Conservation (phyloP, 2,329 filamentous ascomycete species). For the Fusarium tupiense region DNA sequence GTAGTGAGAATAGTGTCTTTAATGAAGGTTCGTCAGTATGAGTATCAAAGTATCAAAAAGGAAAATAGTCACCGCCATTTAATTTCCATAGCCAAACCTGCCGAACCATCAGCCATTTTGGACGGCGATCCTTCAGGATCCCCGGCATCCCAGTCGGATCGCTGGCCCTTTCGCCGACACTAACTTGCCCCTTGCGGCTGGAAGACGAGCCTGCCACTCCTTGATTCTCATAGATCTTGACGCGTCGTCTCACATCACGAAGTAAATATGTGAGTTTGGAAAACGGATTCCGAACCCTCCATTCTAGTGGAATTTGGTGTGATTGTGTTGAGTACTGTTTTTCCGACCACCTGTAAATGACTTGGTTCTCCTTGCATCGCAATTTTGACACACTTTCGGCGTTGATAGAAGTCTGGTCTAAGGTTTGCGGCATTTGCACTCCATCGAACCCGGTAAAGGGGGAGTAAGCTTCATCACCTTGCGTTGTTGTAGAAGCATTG, state of each 20-base stretch:
- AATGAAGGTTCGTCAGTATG: too few relatives aligned
- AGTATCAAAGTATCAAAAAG: background rate
- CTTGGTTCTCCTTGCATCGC: background rate
- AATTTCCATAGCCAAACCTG: background rate
- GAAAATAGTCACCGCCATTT: background rate
- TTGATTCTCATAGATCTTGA: too few relatives aligned
- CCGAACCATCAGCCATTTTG: background rate
- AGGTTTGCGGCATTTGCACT: background rate
- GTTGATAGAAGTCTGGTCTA: background rate
- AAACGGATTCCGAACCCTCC: background rate
- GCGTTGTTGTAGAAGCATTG: rapidly evolving
- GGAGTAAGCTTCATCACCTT: rapidly evolving
- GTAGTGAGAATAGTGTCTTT: background rate
- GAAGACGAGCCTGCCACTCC: too few relatives aligned
- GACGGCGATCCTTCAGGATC: rapidly evolving
- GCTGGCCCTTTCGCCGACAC: rapidly evolving
- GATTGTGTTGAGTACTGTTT: rapidly evolving
- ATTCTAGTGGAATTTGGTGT: rapidly evolving
- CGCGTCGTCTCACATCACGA: rapidly evolving
- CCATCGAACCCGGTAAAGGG: rapidly evolving
- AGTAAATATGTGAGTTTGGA: rapidly evolving
- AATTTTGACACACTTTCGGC: rapidly evolving
- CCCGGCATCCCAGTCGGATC: rapidly evolving
- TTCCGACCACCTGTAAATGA: background rate
- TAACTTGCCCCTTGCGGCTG: background rate